phyloP scores from a whole-genome alignment of 345 rosid genomes.

The Corchorus capsularis region DNA sequence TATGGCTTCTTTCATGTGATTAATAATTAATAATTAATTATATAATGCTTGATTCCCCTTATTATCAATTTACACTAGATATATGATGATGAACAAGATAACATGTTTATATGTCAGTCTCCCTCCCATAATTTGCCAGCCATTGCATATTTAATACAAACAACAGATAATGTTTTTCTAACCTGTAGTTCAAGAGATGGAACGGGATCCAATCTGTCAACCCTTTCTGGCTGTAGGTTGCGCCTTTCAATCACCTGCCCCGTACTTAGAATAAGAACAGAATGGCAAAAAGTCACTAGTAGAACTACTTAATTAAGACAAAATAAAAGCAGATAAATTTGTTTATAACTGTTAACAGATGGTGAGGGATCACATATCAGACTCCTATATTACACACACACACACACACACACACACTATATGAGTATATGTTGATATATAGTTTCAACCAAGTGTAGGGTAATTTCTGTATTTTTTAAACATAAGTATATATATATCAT shows the following conservation, averaged over 20 bases:
- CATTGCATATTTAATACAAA: neutral
- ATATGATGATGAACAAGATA: neutral
- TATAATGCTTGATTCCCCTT: neutral
- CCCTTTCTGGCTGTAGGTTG: conserved; percentile 25
- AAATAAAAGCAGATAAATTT: neutral
- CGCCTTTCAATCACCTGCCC: conserved; percentile 37
- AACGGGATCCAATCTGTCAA: conserved; percentile 18
- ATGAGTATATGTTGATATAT: neutral
- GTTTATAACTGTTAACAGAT: neutral
- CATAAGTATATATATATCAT: no score
- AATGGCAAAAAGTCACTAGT: neutral
- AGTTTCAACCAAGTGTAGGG: neutral
- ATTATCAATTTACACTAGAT: neutral
- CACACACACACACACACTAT: neutral
- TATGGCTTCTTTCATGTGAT: neutral
- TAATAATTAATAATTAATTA: neutral
- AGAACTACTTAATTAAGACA: neutral
- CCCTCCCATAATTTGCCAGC: neutral
- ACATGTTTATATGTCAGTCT: neutral
- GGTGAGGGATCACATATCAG: neutral
- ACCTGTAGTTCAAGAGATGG: conserved; percentile 45
- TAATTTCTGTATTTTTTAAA: neutral
- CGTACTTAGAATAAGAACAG: conserved; percentile 25
- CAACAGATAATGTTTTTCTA: neutral
- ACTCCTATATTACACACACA: neutral